Percentiles rank a stretch among this genome's conserved stretches.
phyloP scores from a whole-genome alignment of 2,329 filamentous ascomycete genomes.

The Cryphonectria carpinicola region DNA sequence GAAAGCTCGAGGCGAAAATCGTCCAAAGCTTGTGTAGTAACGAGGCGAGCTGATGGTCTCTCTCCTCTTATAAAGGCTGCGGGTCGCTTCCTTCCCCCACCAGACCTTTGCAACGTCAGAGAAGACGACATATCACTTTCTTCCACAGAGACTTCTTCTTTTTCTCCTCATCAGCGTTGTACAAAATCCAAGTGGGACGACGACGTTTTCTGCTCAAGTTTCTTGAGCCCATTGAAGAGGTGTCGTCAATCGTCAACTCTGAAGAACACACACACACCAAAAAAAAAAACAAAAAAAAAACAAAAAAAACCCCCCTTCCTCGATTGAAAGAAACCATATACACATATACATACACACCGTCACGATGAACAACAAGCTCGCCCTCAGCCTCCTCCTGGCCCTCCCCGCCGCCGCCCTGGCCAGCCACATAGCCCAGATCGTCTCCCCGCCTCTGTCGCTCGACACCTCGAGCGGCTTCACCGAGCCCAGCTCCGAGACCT shows the following conservation, averaged over 20 bases:
- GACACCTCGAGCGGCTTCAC: constrained; percentile 1
- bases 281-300: too few relatives aligned
- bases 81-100: not conserved
- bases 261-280: not conserved
- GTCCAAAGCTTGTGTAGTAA: not conserved
- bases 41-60: not conserved
- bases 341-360: not conserved
- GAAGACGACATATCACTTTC: constrained; percentile 1
- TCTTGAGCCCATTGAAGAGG: not conserved
- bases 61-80: not conserved
- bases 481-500: constrained; percentile 5
- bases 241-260: not conserved
- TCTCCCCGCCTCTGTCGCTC: constrained; percentile 2
- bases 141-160: too few relatives aligned
- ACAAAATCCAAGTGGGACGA: not conserved
- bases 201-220: not conserved
- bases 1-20: not conserved
- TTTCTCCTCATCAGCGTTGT: not conserved
- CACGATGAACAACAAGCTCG: not conserved
- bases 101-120: not conserved
- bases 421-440: not conserved
- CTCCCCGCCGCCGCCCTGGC: not conserved
- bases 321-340: too few relatives aligned
- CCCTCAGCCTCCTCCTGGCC: constrained; percentile 8
- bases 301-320: too few relatives aligned